These are phyloP conservation scores for Sparassis latifolia DNA, from an alignment of 1,284 basidiomycete genomes.

Conservation along the genomic window DNA sequence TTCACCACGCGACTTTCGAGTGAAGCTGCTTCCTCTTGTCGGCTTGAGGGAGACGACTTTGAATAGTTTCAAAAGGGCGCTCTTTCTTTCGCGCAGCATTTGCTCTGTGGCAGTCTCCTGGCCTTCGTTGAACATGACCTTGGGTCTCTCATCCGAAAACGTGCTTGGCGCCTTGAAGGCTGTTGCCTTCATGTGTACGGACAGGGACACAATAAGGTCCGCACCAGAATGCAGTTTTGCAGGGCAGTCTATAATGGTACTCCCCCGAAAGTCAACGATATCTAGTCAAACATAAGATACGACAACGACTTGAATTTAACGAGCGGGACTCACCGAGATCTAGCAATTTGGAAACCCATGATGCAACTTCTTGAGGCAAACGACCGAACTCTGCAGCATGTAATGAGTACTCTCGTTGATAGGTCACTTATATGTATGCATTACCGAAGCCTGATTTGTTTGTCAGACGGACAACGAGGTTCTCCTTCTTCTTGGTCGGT, in stretches of 20 bases:
- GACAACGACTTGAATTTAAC: not conserved
- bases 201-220: slow-evolving; percentile 64
- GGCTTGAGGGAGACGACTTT: slow-evolving; percentile 59
- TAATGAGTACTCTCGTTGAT: not conserved
- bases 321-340: slow-evolving; percentile 46
- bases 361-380: slow-evolving; percentile 58
- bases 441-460: slow-evolving; percentile 62
- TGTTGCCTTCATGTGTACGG: slow-evolving; percentile 53
- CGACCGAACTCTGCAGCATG: slow-evolving; percentile 58
- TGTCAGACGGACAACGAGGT: slow-evolving; percentile 63
- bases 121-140: slow-evolving; percentile 56
- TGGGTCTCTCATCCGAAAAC: slow-evolving; percentile 28
- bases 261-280: slow-evolving; percentile 54
- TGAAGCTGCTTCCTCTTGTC: slow-evolving; percentile 17
- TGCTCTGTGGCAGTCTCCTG: slow-evolving; percentile 73
- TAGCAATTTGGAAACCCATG: slow-evolving; percentile 68
- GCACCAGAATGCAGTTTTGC: slow-evolving; percentile 57
- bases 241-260: slow-evolving; percentile 68
- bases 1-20: slow-evolving; percentile 27
- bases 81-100: slow-evolving; percentile 69
- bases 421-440: slow-evolving; percentile 7
- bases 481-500: slow-evolving; percentile 45
- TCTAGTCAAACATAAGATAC: slow-evolving; percentile 28
- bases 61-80: slow-evolving; percentile 58
- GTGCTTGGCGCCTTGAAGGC: slow-evolving; percentile 53